A percentile compares a stretch with the other conserved stretches of the same genome.
phyloP scores from a whole-genome alignment of 345 rosid species.

The Dipteronia dyeriana region DNA sequence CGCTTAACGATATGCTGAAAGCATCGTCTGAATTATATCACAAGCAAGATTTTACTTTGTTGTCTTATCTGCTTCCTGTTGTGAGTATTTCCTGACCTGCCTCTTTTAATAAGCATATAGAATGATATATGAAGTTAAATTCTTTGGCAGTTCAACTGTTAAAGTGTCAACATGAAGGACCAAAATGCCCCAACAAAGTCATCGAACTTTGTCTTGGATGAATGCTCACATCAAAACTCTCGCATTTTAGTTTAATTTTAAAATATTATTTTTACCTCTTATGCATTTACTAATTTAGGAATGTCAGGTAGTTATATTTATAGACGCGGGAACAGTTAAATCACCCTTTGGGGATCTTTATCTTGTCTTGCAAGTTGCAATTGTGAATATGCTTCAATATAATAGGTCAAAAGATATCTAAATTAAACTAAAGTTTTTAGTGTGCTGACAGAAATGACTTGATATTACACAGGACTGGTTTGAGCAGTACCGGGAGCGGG shows the following conservation, averaged over 20 bases:
- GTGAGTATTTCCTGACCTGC: conserved; percentile 42
- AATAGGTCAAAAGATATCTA: not conserved
- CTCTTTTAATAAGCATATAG: not conserved
- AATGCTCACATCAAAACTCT: not conserved
- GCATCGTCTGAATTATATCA: conserved; percentile 63
- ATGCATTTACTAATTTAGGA: not conserved
- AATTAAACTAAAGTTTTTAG: conserved; percentile 10
- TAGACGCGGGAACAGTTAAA: not conserved
- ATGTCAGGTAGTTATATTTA: not conserved
- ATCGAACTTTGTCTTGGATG: not conserved
- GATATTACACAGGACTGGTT: conserved; percentile 67
- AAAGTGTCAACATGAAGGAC: not conserved
- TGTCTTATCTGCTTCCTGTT: conserved; percentile 65
- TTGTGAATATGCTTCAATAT: not conserved
- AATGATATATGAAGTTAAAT: not conserved
- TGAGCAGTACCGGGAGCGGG: conserved; percentile 73
- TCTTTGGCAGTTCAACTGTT: conserved; percentile 1
- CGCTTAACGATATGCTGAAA: conserved; percentile 59
- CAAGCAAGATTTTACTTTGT: conserved; percentile 59
- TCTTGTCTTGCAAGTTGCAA: not conserved
- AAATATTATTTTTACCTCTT: not conserved
- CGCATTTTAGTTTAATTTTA: not conserved
- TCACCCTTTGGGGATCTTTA: not conserved
- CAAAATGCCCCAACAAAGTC: not conserved
- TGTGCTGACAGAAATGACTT: conserved; percentile 17